These are phyloP conservation scores for Pleurotus tuoliensis DNA, from an alignment of 768 basidiomycete species.

Conservation along the genomic window DNA sequence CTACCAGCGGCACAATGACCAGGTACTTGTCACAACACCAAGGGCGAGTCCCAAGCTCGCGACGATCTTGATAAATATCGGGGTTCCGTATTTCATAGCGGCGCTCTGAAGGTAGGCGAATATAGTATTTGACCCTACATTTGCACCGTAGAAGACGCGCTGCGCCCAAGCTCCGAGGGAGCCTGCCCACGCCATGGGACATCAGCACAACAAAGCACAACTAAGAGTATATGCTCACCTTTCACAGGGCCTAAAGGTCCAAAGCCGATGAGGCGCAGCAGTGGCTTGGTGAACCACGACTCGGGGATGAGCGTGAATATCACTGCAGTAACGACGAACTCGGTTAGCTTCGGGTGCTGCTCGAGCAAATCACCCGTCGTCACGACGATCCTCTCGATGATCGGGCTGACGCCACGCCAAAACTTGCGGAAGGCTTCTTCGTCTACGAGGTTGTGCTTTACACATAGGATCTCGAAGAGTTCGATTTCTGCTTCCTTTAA, in stretches of 20 bases:
- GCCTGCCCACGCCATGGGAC: conserved; percentile 16
- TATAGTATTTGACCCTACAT: conserved; percentile 29
- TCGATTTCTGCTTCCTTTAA: conserved; percentile 23
- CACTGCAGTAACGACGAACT: conserved; percentile 18
- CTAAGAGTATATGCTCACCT: conserved; percentile 15
- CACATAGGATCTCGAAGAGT: conserved; percentile 17
- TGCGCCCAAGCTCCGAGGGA: conserved; percentile 32
- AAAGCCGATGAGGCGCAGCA: conserved; percentile 32
- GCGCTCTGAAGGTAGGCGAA: conserved; percentile 25
- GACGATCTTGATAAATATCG: not conserved
- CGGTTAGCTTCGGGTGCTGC: conserved; percentile 27
- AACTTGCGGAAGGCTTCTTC: conserved; percentile 18
- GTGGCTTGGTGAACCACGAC: conserved; percentile 23
- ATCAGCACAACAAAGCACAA: too few relatives aligned
- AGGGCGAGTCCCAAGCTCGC: not conserved
- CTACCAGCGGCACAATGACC: too few relatives aligned
- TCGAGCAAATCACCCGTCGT: conserved; percentile 29
- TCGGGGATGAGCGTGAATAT: conserved; percentile 26
- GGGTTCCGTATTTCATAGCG: conserved; percentile 20
- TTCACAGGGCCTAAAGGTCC: conserved; percentile 28
- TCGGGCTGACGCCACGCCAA: conserved; percentile 22
- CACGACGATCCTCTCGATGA: conserved; percentile 19
- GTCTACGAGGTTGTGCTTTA: conserved; percentile 15
- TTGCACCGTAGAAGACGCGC: conserved; percentile 28
- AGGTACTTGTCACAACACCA: not conserved